Evolutionary conservation across 805 yeast genomes (phyloP).

Genomic region (Ogataea siamensis): DNA sequence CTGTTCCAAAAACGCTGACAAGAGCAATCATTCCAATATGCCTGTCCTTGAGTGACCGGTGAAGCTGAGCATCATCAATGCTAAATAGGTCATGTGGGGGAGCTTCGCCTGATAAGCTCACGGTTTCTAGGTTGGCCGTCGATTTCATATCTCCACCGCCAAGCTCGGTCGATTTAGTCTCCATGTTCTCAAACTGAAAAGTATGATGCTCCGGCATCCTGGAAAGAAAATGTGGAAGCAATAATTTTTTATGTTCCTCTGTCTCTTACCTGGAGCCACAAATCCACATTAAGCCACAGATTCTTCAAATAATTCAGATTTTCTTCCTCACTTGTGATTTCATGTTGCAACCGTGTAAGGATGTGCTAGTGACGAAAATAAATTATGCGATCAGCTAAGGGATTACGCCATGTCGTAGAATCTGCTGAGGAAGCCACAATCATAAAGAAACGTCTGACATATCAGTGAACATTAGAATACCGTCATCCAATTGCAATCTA

Average conservation of each 20-base stretch:
- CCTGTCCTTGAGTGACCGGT: background rate
- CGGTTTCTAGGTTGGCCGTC: background rate
- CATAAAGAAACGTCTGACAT: no score
- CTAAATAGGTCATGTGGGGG: background rate
- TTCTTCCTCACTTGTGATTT: no score
- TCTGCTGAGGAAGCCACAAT: constrained; percentile 39
- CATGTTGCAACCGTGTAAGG: background rate
- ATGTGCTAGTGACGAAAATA: no score
- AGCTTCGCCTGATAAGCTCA: background rate
- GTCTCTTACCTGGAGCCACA: background rate
- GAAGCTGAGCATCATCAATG: background rate
- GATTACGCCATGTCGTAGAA: no score
- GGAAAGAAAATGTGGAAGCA: background rate
- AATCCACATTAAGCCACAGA: background rate
- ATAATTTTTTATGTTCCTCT: background rate
- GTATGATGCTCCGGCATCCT: background rate
- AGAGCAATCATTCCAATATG: background rate
- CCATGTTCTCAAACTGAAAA: background rate
- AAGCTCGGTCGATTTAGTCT: background rate
- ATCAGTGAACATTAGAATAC: no score
- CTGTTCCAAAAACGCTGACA: background rate
- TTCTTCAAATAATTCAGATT: background rate
- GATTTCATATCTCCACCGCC: no score
- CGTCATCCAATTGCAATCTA: no score
- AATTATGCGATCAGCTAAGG: no score